Conservation (phyloP, 2,329 filamentous ascomycete species). For the Ophiostoma sp. region DNA sequence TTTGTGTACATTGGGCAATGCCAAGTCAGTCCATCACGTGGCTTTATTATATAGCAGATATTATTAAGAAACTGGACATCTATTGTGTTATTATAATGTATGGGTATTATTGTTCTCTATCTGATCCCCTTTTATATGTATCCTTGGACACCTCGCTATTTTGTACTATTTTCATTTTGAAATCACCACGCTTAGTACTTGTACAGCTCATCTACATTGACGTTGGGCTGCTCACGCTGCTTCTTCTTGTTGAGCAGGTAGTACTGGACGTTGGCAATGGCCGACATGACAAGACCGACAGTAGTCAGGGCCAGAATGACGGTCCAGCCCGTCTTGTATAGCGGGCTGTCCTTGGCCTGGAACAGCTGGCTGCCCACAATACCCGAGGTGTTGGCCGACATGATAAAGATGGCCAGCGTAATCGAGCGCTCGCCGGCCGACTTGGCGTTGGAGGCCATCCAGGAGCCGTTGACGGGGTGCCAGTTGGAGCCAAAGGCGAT, state of each 20-base stretch:
- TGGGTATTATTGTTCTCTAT: not conserved
- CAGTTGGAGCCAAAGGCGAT: conserved; percentile 16
- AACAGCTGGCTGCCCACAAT: conserved; percentile 24
- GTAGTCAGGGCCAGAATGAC: not conserved
- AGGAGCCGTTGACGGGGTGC: conserved; percentile 23
- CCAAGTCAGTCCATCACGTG: not conserved
- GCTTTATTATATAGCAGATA: too few species aligned
- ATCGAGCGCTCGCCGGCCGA: conserved; percentile 22
- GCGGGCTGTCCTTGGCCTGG: conserved; percentile 19
- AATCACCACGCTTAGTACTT: not conserved
- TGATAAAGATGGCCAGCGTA: conserved; percentile 24
- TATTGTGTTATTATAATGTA: not conserved
- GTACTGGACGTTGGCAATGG: conserved; percentile 15
- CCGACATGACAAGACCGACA: conserved; percentile 7
- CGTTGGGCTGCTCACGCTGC: not conserved
- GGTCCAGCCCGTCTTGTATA: conserved; percentile 20
- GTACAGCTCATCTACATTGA: not conserved
- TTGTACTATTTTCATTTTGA: not conserved
- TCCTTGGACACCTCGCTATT: not conserved
- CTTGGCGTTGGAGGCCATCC: conserved; percentile 22
- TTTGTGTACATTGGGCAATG: not conserved
- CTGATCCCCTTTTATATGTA: not conserved
- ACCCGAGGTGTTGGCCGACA: conserved; percentile 22
- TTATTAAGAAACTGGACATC: too few species aligned
- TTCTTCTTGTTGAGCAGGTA: conserved; percentile 12